Percentiles rank a stretch among this genome's conserved stretches.
phyloP scores from a whole-genome alignment of 2,329 filamentous ascomycete species.

The Biscogniauxia marginata region DNA sequence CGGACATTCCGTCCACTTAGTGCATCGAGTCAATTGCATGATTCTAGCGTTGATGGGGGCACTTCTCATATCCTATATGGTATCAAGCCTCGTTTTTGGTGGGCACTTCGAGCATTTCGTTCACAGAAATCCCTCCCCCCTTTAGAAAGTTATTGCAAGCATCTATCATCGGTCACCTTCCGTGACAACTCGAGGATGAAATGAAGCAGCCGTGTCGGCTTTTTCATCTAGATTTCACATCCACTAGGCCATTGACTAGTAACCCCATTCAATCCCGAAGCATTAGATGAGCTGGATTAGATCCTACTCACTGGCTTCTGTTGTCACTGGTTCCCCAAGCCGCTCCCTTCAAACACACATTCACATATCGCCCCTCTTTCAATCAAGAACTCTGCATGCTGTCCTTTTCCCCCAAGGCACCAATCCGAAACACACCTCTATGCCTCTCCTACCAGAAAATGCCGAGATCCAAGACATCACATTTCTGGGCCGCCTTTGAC shows the following conservation, averaged over 20 bases:
- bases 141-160: no score
- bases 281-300: neutral
- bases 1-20: neutral
- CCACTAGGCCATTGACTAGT: neutral
- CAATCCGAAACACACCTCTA: neutral
- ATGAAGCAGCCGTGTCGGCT: neutral
- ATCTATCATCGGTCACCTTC: neutral
- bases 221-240: neutral
- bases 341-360: neutral
- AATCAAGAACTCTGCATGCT: neutral
- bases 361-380: neutral
- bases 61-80: no score
- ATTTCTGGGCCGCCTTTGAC: constrained; percentile 5
- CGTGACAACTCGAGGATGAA: neutral
- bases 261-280: neutral
- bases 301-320: neutral
- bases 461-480: constrained; percentile 9
- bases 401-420: neutral
- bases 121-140: no score
- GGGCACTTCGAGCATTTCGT: no score
- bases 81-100: no score
- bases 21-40: neutral
- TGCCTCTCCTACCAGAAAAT: constrained; percentile 6
- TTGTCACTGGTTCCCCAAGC: neutral
- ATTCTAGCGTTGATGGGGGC: neutral